Base-by-base conservation (phyloP, 2,329 filamentous ascomycete genomes). In the Pseudocercospora cruenta region DNA sequence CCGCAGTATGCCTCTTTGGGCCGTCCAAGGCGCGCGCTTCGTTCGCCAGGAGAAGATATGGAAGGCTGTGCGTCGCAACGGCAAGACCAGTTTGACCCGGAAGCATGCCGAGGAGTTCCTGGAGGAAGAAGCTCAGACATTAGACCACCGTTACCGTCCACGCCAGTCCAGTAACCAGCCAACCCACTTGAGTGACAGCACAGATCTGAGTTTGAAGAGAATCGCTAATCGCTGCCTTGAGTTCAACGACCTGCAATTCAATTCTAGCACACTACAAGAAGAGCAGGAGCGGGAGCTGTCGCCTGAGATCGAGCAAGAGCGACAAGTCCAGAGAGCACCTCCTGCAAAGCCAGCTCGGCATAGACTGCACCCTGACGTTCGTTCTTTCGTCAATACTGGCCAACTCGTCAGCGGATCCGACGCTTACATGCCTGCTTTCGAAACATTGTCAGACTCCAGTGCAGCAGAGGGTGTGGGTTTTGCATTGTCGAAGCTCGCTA, bases 301-400 rank as follows among this genome's bases (percentile, higher is more conserved):
- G 0, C 87, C 87, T 0, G 89, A 93, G 67, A 82, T 86, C 0
- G 87, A 92, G 69, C 77, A 84, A 26, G 87, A 92, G 70, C 78
- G 82, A 0, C 78, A 90, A 58, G 61, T 72, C 0, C 79, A 90
- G 68, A 79, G 79, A 1, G 85, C 87, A 0, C 71, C 74, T 0
- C 64, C 75, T 0, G 79, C 80, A 0, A 43, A 70, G 0, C 80
- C 88, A 0, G 71, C 67, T 0, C 0, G 8, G 0, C 85, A 90
- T 54, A 1, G 0, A 0, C 10, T 88, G 0, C 82, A 88, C 60
- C 10, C 63, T 0, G 77, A 84, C 36, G 60, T 91, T 0, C 4
- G 22, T 0, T 4, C 43, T 0, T 83, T 88, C 49, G 78, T 82
- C 0, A 3, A 43, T 0, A 76, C 69, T 0, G 85, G 84, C 1